Evolutionary conservation across 2,329 filamentous ascomycete species (phyloP).

Genomic region (Chalaropsis thielavioides): DNA sequence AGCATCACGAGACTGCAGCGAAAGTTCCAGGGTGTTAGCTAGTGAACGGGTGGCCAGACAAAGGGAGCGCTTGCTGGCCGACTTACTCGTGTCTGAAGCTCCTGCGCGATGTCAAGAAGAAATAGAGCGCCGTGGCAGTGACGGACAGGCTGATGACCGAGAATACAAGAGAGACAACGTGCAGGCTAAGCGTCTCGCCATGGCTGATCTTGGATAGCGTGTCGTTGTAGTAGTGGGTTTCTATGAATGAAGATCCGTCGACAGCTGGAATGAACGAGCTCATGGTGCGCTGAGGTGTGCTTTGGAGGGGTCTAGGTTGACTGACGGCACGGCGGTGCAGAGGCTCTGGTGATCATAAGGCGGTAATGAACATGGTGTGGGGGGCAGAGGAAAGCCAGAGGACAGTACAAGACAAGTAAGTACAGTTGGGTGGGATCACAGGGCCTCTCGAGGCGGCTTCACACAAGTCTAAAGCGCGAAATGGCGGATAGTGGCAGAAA

Average conservation of each 20-base stretch:
- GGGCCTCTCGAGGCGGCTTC: too few species aligned
- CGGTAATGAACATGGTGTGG: neutral
- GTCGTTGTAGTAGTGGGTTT: neutral
- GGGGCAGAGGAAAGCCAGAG: neutral
- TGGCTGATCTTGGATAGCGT: neutral
- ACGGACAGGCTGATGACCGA: slow-evolving; percentile 41
- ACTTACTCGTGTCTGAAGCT: slow-evolving; percentile 59
- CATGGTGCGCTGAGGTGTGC: too few species aligned
- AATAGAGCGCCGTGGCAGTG: slow-evolving; percentile 46
- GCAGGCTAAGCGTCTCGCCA: slow-evolving; percentile 20
- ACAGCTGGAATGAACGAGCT: neutral
- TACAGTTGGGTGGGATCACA: too few species aligned
- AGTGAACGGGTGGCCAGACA: neutral
- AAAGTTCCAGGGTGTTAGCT: neutral
- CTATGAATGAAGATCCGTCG: neutral
- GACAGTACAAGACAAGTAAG: neutral
- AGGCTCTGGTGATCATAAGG: slow-evolving; percentile 1
- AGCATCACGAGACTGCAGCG: slow-evolving; percentile 56
- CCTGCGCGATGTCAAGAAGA: slow-evolving; percentile 59
- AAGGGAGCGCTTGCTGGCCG: neutral
- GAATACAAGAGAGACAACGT: slow-evolving; percentile 27
- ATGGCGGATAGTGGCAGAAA: too few species aligned
- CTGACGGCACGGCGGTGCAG: neutral
- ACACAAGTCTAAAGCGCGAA: too few species aligned
- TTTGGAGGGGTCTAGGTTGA: too few species aligned